Conservation (phyloP, 306 rosid genomes). For the Lagenaria siceraria region DNA sequence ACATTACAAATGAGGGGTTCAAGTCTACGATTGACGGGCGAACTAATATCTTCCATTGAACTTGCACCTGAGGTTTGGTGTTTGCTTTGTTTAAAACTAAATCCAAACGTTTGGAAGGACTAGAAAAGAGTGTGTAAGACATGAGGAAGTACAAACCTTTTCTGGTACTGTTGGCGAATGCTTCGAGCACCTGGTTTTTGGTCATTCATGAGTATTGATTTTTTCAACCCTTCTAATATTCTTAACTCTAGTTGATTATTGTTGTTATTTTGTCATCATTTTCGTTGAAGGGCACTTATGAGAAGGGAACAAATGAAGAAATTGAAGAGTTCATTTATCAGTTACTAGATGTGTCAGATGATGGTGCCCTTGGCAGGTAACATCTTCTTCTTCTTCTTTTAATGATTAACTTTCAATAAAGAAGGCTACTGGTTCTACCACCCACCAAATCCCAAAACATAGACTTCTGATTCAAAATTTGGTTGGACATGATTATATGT, state of each 20-base stretch:
- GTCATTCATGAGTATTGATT: background rate
- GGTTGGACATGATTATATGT: background rate
- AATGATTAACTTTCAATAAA: background rate
- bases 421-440: background rate
- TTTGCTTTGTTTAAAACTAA: background rate
- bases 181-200: background rate
- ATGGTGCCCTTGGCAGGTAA: constrained; percentile 45
- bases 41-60: background rate
- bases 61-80: background rate
- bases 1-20: background rate
- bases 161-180: background rate
- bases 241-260: background rate
- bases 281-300: constrained; percentile 55
- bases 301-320: constrained; percentile 72
- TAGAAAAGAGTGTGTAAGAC: background rate
- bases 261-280: background rate
- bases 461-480: background rate
- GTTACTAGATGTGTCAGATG: constrained; percentile 39
- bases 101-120: background rate
- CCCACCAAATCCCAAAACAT: background rate
- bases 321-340: constrained; percentile 66
- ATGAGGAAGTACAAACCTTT: background rate
- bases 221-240: background rate
- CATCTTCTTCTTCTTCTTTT: background rate
- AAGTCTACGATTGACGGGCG: background rate